Evolutionary conservation across 169 alveolate genomes (phyloP), one percentile per base, ranked within the genome.

Genomic region (Eimeria praecox): DNA sequence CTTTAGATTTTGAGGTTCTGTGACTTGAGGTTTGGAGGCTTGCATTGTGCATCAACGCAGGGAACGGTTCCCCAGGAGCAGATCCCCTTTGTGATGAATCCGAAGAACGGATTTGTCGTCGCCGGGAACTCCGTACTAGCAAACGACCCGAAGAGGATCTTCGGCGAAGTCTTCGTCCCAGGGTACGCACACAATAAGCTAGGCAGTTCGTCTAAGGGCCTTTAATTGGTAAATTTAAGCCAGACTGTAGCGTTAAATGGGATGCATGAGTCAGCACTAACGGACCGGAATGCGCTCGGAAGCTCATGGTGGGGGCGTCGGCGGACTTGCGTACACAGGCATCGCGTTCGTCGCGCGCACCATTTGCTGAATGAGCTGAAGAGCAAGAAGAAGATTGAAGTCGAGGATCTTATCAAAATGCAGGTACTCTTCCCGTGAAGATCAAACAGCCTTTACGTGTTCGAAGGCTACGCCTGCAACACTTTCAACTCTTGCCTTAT

Each of bases 401-500:
- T 92, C 16, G 86, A 92, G 92, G 95, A 92, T 52, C 86, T 92
- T 59, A 78, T 92, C 66, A 85, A 59, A 52, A 56, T 92, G 95
- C 95, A 92, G 90, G 95, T 92, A 40, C 33, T 10, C 16, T 12
- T 20, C 0, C 5, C 42, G 24, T 38, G 44, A 30, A 24, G 80
- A 8, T 20, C 46, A n/a, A 42, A 44, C 40, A 30, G n/a, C 6
- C 80, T 69, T 69, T 6, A 20, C 14, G 18, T n/a, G 35, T 33
- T 9, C 30, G 30, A 5, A 1, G 75, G 75, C 42, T 64, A n/a
- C 5, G 16, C 40, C n/a, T 27, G 40, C n/a, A 16, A 18, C n/a
- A 16, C 75, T 64, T 64, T n/a, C 40, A n/a, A 18, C 24, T 69
- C 46, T 24, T 69, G 49, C 27, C 0, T 35, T 10, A 6, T 69